phyloP scores from a whole-genome alignment of 495 filamentous ascomycete genomes.

The Talaromyces adpressus region DNA sequence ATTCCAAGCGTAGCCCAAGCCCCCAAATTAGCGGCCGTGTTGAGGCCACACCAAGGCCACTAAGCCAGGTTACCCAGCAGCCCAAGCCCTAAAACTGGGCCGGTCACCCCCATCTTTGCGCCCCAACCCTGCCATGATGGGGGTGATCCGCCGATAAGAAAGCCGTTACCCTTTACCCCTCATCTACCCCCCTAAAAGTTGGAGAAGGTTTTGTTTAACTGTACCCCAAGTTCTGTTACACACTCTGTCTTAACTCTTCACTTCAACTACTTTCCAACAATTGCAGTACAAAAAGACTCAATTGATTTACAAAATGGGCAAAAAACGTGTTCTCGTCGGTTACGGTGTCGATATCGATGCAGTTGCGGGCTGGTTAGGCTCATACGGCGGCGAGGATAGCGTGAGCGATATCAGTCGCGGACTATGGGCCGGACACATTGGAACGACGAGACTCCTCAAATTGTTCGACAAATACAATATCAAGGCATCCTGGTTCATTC shows the following conservation, averaged over 20 bases:
- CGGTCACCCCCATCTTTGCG: background rate
- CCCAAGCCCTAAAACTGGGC: too few species aligned
- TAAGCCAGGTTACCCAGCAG: too few species aligned
- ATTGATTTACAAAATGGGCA: constrained; percentile 38
- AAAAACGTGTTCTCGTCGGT: constrained; percentile 51
- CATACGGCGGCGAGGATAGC: constrained; percentile 65
- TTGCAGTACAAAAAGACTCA: background rate
- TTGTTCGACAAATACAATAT: constrained; percentile 75
- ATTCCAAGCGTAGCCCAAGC: background rate
- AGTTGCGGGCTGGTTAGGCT: constrained; percentile 66
- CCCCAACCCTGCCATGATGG: background rate
- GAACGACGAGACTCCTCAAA: constrained; percentile 64
- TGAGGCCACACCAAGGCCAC: too few species aligned
- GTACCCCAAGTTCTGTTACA: background rate
- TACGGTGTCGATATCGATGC: constrained; percentile 62
- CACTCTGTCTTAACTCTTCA: background rate
- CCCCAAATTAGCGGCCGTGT: background rate
- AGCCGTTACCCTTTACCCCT: background rate
- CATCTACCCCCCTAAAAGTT: background rate
- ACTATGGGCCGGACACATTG: constrained; percentile 66
- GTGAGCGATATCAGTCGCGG: constrained; percentile 60
- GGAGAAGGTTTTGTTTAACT: background rate
- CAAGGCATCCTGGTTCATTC: constrained; percentile 80
- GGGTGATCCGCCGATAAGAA: background rate
- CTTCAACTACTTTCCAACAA: background rate